Evolutionary conservation across 2,329 filamentous ascomycete species (phyloP).

Genomic region (Cercospora citrullina): DNA sequence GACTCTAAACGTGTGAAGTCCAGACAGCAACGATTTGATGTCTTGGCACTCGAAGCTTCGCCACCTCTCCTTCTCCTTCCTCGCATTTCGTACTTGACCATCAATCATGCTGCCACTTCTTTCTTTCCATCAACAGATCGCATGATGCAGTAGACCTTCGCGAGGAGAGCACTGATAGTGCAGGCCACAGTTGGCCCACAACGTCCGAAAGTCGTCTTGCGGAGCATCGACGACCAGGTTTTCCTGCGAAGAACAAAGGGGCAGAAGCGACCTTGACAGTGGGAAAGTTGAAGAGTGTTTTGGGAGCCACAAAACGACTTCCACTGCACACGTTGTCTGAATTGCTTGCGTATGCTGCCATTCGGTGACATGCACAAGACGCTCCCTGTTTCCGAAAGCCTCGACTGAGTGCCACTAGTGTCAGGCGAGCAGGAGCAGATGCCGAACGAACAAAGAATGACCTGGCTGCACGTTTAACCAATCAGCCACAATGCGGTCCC

Average conservation of each 20-base stretch:
- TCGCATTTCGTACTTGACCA: not conserved
- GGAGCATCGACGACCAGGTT: not conserved
- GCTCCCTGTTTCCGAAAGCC: not conserved
- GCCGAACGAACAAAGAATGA: not conserved
- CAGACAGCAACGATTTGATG: not conserved
- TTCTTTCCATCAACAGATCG: not conserved
- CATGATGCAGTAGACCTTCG: not conserved
- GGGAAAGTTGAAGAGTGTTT: not conserved
- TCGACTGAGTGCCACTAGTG: not conserved
- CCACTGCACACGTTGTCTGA: not conserved
- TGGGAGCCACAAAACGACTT: not conserved
- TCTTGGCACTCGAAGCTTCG: not conserved
- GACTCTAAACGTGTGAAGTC: not conserved
- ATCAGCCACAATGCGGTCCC: not conserved
- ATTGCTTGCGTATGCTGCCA: not conserved
- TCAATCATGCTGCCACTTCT: not conserved
- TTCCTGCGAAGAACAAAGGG: not conserved
- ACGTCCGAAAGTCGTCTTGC: not conserved
- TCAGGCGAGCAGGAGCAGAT: not conserved
- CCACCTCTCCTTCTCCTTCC: not conserved
- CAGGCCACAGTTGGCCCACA: not conserved
- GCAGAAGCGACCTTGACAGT: not conserved
- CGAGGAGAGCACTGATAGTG: not conserved
- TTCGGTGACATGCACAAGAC: not conserved
- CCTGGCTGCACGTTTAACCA: not conserved